Conservation (phyloP, 768 basidiomycete species). For the Leucocoprinus leucothites region DNA sequence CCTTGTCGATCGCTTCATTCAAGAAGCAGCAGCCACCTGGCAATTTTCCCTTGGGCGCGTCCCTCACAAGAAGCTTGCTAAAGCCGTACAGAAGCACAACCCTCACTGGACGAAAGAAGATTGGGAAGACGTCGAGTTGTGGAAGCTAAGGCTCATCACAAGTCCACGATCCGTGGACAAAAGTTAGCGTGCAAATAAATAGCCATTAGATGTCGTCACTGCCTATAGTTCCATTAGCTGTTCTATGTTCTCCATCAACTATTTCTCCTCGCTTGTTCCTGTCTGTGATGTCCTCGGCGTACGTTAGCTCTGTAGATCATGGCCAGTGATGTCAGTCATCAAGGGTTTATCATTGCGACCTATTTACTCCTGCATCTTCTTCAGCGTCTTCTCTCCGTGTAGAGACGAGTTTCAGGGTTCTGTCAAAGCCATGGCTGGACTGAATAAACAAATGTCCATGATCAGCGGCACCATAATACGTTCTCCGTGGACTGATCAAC, state of each 20-base stretch:
- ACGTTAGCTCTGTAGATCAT: slow-evolving; percentile 5
- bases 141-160: slow-evolving; percentile 46
- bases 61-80: slow-evolving; percentile 53
- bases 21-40: slow-evolving; percentile 52
- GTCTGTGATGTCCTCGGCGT: slow-evolving; percentile 11
- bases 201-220: slow-evolving; percentile 13
- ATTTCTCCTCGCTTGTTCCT: slow-evolving; percentile 7
- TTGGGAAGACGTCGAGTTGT: slow-evolving; percentile 83
- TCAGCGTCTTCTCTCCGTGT: slow-evolving; percentile 50
- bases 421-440: slow-evolving; percentile 77
- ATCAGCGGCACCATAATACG: slow-evolving; percentile 5
- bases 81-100: slow-evolving; percentile 56
- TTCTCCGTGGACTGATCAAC: slow-evolving; percentile 19
- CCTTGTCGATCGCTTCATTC: slow-evolving; percentile 57
- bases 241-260: background rate
- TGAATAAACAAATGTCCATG: slow-evolving; percentile 22
- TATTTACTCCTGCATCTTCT: slow-evolving; percentile 1
- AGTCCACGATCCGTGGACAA: slow-evolving; percentile 12
- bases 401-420: slow-evolving; percentile 53
- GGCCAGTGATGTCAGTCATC: slow-evolving; percentile 8
- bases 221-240: too few species aligned
- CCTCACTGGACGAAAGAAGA: slow-evolving; percentile 62
- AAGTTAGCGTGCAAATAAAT: slow-evolving; percentile 2
- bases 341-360: slow-evolving; percentile 10
- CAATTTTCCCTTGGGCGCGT: slow-evolving; percentile 58